A percentile compares a stretch with the other conserved stretches of the same genome.
Evolutionary conservation across 2,329 filamentous ascomycete genomes (phyloP).

Genomic region (Hypoxylon sp.): DNA sequence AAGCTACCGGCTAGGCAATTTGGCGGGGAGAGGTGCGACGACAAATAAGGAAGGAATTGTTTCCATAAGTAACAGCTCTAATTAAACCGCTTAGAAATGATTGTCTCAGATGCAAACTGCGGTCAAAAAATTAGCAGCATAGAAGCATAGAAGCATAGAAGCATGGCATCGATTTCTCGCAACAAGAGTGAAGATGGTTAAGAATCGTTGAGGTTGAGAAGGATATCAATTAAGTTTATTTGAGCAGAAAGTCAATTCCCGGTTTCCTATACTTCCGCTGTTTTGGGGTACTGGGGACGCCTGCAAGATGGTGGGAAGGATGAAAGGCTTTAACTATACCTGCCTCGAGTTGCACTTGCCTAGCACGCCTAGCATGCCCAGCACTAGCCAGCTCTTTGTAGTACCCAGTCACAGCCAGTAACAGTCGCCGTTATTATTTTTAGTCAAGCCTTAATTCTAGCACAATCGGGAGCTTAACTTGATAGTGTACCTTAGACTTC

Average conservation of each 20-base stretch:
- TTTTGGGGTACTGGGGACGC: constrained; percentile 16
- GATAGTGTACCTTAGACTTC: constrained; percentile 6
- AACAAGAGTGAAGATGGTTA: neutral
- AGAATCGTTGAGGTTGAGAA: neutral
- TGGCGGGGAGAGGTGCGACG: constrained; percentile 36
- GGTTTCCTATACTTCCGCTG: constrained; percentile 27
- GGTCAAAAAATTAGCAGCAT: constrained; percentile 10
- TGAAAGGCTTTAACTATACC: constrained; percentile 1
- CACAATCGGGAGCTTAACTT: constrained; percentile 12
- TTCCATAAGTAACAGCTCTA: constrained; percentile 35
- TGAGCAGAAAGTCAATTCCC: constrained; percentile 25
- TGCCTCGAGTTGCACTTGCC: neutral
- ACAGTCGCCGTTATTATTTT: constrained; percentile 22
- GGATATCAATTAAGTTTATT: neutral
- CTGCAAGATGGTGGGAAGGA: constrained; percentile 22
- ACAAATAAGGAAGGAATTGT: constrained; percentile 42
- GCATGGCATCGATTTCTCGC: neutral
- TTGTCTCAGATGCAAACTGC: constrained; percentile 37
- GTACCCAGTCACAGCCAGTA: constrained; percentile 1
- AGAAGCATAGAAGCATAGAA: neutral
- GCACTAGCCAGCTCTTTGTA: neutral
- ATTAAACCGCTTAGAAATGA: constrained; percentile 37
- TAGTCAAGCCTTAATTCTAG: constrained; percentile 16
- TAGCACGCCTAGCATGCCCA: neutral
- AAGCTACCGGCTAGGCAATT: constrained; percentile 42